These are phyloP conservation scores for Crithidia thermophila DNA, from an alignment of 208 protist species.

Conservation along the genomic window DNA sequence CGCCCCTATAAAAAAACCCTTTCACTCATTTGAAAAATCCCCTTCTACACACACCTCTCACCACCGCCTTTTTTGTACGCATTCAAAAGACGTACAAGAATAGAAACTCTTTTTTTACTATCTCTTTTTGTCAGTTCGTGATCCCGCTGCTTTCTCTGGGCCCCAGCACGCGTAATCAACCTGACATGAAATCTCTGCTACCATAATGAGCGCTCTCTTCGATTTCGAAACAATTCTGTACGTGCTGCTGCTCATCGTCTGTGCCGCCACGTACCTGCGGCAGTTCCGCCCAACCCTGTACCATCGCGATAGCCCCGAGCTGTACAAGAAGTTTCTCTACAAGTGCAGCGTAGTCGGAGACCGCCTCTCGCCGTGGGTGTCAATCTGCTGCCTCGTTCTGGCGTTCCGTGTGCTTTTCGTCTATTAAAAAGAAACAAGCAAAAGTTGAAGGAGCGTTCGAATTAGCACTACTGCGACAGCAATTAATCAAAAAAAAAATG, in stretches of 20 bases:
- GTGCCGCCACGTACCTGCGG: conserved; percentile 89
- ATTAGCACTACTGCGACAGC: no score
- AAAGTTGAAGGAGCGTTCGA: no score
- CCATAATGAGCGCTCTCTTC: conserved; percentile 85
- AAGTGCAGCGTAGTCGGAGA: conserved; percentile 93
- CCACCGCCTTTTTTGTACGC: no score
- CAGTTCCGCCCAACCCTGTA: conserved; percentile 89
- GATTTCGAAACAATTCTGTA: conserved; percentile 89
- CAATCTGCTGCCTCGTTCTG: conserved; percentile 78
- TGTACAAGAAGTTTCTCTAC: conserved; percentile 92
- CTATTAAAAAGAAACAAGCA: conserved; percentile 31
- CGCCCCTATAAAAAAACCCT: no score
- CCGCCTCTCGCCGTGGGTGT: conserved; percentile 84
- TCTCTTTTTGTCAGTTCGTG: background rate
- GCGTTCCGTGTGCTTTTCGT: conserved; percentile 83
- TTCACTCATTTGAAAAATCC: no score
- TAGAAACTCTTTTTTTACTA: no score
- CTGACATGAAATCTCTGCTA: no score
- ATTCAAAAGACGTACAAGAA: no score
- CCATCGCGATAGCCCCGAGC: conserved; percentile 79
- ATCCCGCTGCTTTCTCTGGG: background rate
- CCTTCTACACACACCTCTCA: no score
- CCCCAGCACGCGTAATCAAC: no score
- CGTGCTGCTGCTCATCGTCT: conserved; percentile 86
- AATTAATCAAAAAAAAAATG: background rate